Evolutionary conservation across 768 basidiomycete species (phyloP), one percentile per base, ranked within the genome.

Genomic region (button mushroom (Agaricus bisporus)): DNA sequence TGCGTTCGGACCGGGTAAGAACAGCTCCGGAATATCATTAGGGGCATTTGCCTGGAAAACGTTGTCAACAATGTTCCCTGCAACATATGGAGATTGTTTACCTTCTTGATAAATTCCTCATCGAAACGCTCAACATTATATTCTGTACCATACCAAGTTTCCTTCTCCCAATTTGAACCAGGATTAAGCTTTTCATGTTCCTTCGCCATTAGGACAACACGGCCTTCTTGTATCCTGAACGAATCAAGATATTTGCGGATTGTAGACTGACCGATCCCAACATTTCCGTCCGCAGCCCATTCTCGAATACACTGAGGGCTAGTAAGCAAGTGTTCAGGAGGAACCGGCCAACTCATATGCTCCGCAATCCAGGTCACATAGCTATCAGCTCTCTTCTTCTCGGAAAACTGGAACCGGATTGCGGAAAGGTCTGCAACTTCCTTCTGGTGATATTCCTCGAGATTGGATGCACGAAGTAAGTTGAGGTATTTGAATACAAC

Each of bases 61-160:
- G 25, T 48, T 26, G 54, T 14, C 48, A 22, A 36, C 48, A 56
- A 11, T 7, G 4, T 11, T 32, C n/a, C 26, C 49, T 25, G 9
- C 12, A 35, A 32, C 36, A 18, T 20, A 41, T 44, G 4, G 18
- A 50, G 36, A 41, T 12, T 11, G 10, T 17, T 39, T 37, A 66
- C 82, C 75, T 79, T 66, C 61, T 72, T 66, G 36, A 88, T 57
- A 61, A 95, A 85, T 22, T 79, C 73, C 28, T 77, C 69, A 48
- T 85, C 80, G 64, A 88, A 81, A 48, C 72, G 75, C 59, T 89
- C 79, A n/a, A 95, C 81, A 35, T 74, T 73, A 67, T 95, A 98
- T 57, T 82, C 78, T 2, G 97, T 98, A 4, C 88, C 91, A 67
- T 99, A 99, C 83, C 92, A 93, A 41, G 86, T 85, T 69, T 98